These are phyloP conservation scores for Scheffersomyces insectosa DNA, from an alignment of 1,139 yeast genomes.

Conservation along the genomic window DNA sequence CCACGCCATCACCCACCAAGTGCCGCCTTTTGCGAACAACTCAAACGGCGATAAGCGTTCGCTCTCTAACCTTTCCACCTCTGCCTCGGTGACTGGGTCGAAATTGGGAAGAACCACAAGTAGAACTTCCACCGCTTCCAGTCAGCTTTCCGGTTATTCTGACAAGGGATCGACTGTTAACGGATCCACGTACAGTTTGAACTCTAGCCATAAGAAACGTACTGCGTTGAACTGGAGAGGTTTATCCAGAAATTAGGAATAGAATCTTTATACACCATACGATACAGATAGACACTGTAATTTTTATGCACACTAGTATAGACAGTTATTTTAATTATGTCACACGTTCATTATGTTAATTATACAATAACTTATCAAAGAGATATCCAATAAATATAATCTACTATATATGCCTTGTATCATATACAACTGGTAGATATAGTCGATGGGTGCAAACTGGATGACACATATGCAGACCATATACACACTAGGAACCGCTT, in stretches of 20 bases:
- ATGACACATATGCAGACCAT: too few relatives aligned
- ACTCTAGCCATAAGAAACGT: slow-evolving; percentile 31
- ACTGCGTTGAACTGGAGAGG: slow-evolving; percentile 52
- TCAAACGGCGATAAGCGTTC: slow-evolving; percentile 20
- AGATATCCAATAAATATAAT: too few relatives aligned
- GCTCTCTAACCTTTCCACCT: slow-evolving; percentile 12
- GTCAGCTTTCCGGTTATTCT: slow-evolving; percentile 26
- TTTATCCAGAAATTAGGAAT: neutral
- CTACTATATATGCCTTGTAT: too few relatives aligned
- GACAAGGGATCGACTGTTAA: slow-evolving; percentile 17
- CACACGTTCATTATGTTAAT: too few relatives aligned
- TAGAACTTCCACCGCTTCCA: slow-evolving; percentile 31
- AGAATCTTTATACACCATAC: too few relatives aligned
- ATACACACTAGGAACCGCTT: too few relatives aligned
- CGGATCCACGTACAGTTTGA: slow-evolving; percentile 8
- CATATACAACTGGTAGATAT: too few relatives aligned
- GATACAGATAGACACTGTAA: too few relatives aligned
- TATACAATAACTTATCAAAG: too few relatives aligned
- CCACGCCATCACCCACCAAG: slow-evolving; percentile 18
- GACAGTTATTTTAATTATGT: too few relatives aligned
- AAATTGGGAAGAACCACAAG: slow-evolving; percentile 33
- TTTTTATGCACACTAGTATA: too few relatives aligned
- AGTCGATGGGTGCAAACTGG: too few relatives aligned
- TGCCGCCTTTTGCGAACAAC: slow-evolving; percentile 11
- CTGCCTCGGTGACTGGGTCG: slow-evolving; percentile 19